Base-by-base conservation (phyloP, 2,329 filamentous ascomycete species). In the Trichoderma oligosporum region DNA sequence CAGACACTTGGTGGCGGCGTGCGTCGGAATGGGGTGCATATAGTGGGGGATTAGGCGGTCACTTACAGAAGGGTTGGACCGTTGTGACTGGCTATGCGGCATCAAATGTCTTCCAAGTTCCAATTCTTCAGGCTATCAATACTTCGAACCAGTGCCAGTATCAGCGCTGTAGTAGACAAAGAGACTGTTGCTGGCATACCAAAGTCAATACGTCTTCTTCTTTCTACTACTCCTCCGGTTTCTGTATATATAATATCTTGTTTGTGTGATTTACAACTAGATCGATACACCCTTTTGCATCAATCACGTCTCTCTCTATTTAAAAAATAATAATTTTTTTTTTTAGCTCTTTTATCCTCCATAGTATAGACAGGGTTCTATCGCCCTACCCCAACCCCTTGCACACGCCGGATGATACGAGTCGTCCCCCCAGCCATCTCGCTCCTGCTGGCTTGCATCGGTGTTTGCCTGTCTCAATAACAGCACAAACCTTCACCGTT, bases 1-100 rank as follows among this genome's bases (percentile, higher is more conserved):
- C 48, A 39, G 27, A 42, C 20, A 14, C 6, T 6, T 27, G 41
- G 6, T 22, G 41, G 41, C 41, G 20, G 41, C 41, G 35, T 14
- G 47, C 48, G n/a, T 20, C 25, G 48, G 35, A 52, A 52, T 52
- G 48, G 48, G 48, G 48, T 52, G 48, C 48, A 52, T 44, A 24
- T 27, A 41, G 48, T 52, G 48, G 48, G 48, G 48, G n/a, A n/a
- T 52, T 52, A 41, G 48, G 35, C 48, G 25, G 35, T 41, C 48
- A 52, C 36, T 41, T 41, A 52, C 36, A 52, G 48, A 25, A n/a
- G 48, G 20, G 41, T 22, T 44, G 41, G 41, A 22, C 41, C 41
- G n/a, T n/a, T n/a, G n/a, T n/a, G n/a, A n/a, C n/a, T n/a, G n/a
- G n/a, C n/a, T n/a, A n/a, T n/a, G n/a, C n/a, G n/a, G n/a, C n/a